Evolutionary conservation across 805 yeast genomes (phyloP), one percentile per base, ranked within the genome.

Genomic region (Myxozyma udenii): DNA sequence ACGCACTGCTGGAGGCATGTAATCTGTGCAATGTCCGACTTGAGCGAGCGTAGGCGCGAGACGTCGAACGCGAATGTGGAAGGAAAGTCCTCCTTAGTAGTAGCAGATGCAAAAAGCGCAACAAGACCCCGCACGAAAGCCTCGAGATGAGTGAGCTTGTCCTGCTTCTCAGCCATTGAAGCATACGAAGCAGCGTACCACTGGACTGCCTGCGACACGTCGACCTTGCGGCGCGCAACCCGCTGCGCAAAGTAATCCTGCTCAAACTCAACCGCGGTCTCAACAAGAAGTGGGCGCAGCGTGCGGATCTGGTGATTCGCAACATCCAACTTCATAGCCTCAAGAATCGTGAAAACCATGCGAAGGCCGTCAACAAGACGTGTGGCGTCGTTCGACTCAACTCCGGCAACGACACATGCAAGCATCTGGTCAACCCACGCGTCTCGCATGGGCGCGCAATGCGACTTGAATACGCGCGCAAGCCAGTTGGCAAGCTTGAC

Each of bases 361-460:
- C 89, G 76, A 47, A 91, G 71, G 0, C 95, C 96, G 30, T 81
- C 87, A 26, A 87, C 85, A 37, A 89, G 71, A 55, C 75, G 73
- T 23, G 41, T 19, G 16, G 54, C 21, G 48, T 48, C 46, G 28
- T 25, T 30, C 12, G 44, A 22, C 21, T 35, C 44, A 25, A 48
- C 57, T n/a, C 51, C 57, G 25, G 42, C 32, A 22, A 36, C 32
- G 28, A 86, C 81, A 61, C 78, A 78, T 11, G 66, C 62, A 43
- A 79, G 79, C 93, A 90, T 87, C 62, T 84, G 87, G 61, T 81
- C 86, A 33, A 90, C 95, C 89, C 93, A 84, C 37, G 79, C 71
- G 68, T 87, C 96, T 66, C 97, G 78, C 95, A 88, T 88, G 56
- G 97, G 97, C 4, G 96, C 96, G 70, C 96, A 89, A 66, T 87